These are phyloP conservation scores for Calonectria crousiana DNA, from an alignment of 2,329 filamentous ascomycete genomes.

Conservation along the genomic window DNA sequence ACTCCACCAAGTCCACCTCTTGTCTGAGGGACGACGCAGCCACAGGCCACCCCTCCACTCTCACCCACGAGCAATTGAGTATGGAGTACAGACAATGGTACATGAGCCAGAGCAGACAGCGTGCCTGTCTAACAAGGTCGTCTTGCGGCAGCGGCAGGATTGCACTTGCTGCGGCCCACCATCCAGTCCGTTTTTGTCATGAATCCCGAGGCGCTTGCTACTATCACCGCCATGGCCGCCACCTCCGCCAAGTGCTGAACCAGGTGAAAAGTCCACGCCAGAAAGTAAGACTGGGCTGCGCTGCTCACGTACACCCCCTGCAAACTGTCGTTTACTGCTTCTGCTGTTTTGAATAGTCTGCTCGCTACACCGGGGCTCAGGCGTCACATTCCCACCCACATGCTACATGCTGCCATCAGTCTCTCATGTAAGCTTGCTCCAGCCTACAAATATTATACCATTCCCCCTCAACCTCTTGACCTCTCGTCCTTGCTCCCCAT, in stretches of 20 bases:
- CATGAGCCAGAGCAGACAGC: neutral
- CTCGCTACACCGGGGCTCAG: constrained; percentile 15
- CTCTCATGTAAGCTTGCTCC: neutral
- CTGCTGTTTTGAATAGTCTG: constrained; percentile 8
- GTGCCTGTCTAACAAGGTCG: neutral
- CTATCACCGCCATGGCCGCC: constrained; percentile 10
- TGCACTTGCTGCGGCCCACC: constrained; percentile 7
- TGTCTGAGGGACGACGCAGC: constrained; percentile 13
- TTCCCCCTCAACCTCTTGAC: neutral
- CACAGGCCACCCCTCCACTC: constrained; percentile 11
- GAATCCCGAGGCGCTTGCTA: constrained; percentile 11
- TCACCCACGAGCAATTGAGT: neutral
- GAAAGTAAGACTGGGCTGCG: constrained; percentile 12
- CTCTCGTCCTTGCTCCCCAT: neutral
- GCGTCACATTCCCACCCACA: constrained; percentile 19
- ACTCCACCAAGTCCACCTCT: constrained; percentile 5
- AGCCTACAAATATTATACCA: constrained; percentile 25
- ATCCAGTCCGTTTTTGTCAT: constrained; percentile 9
- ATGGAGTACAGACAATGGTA: neutral
- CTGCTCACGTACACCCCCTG: neutral
- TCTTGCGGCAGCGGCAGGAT: neutral
- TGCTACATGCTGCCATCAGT: neutral
- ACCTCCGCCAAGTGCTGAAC: constrained; percentile 16
- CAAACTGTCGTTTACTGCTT: neutral
- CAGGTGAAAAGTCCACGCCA: constrained; percentile 11